Percentiles rank a stretch among this genome's conserved stretches.
phyloP scores from a whole-genome alignment of 257 asterid genomes.

The Lavandula angustifolia region DNA sequence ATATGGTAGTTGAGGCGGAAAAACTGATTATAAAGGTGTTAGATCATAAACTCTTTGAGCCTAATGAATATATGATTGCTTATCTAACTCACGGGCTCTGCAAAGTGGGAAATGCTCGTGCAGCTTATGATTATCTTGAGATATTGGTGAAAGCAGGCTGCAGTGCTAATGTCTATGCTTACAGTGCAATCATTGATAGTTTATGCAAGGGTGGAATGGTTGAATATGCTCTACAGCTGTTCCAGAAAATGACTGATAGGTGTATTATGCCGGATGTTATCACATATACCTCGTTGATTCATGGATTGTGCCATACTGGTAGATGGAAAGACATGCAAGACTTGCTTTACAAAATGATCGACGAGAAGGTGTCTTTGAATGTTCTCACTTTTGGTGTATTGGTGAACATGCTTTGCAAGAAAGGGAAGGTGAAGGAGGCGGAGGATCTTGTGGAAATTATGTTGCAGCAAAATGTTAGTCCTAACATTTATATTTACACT shows the following conservation, averaged over 20 bases:
- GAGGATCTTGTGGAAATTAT: no score
- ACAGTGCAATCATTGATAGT: not conserved
- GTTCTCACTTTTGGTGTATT: not conserved
- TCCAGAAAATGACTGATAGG: no score
- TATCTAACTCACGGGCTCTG: not conserved
- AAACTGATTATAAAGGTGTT: not conserved
- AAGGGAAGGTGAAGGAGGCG: no score
- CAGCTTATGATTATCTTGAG: not conserved
- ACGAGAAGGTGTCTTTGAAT: not conserved
- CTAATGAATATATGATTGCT: not conserved
- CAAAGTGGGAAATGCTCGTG: not conserved
- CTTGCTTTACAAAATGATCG: no score
- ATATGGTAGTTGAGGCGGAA: not conserved
- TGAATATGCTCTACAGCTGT: no score
- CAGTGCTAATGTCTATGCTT: not conserved
- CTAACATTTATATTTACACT: not conserved
- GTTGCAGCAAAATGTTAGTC: no score
- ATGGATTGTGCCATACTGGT: no score
- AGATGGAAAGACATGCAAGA: no score
- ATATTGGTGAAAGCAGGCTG: not conserved
- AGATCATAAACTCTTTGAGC: not conserved
- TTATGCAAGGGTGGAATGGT: no score
- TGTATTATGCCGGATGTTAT: no score
- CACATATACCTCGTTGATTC: no score
- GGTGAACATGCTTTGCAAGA: slow-evolving; percentile 1